Evolutionary conservation across 106 monocot species (phyloP).

Genomic region (Vanilla planifolia): DNA sequence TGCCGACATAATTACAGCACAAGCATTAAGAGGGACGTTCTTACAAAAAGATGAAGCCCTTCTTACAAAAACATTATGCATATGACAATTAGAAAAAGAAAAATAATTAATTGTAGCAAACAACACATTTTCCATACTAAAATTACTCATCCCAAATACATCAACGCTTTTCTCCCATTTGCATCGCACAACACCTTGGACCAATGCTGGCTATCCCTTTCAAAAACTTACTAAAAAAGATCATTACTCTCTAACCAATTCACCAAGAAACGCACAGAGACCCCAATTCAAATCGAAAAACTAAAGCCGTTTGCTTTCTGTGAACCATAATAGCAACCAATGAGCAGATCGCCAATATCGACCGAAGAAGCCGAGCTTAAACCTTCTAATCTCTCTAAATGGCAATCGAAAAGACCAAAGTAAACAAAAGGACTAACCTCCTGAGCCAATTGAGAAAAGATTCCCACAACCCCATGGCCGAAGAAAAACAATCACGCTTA

Average conservation of each 20-base stretch:
- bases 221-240: not conserved
- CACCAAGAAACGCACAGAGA: not conserved
- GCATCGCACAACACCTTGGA: not conserved
- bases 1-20: not conserved
- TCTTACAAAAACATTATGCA: too few species aligned
- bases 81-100: not conserved
- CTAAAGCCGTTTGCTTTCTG: not conserved
- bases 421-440: constrained; percentile 22
- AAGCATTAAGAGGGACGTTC: too few species aligned
- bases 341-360: not conserved
- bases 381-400: not conserved
- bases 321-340: not conserved
- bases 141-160: not conserved
- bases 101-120: not conserved
- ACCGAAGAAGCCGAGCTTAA: not conserved
- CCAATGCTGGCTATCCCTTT: not conserved
- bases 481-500: not conserved
- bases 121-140: too few species aligned
- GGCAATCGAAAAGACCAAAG: not conserved
- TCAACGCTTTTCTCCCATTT: not conserved
- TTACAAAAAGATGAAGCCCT: too few species aligned
- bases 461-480: constrained; percentile 71
- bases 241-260: not conserved
- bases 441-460: constrained; percentile 84
- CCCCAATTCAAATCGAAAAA: not conserved